Evolutionary conservation across 2,329 filamentous ascomycete genomes (phyloP), one percentile per base, ranked within the genome.

Genomic region (Phaeosphaeriaceae sp.): DNA sequence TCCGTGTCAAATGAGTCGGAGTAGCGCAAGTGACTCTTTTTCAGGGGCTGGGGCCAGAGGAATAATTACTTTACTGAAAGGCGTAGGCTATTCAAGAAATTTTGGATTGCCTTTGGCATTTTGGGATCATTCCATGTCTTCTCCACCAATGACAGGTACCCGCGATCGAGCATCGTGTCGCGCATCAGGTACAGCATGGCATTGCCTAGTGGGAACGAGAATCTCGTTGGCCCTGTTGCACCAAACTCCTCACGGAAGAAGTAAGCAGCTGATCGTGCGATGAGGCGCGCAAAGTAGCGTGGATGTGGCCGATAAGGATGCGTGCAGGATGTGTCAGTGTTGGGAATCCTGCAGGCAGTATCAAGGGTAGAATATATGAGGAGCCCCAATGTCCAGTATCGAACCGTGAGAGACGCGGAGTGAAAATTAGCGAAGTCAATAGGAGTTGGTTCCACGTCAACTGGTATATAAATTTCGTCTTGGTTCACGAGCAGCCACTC

Each of bases 351-450:
- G 7, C 53, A 54, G 7, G 55, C 60, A 9, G 54, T 58, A 40
- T 68, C 67, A 13, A 72, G 63, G 6, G 49, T 44, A 19, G 62
- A 58, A 54, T 72, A 74, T 0, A 73, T 49, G 2, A 69, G 41
- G 6, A 72, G 61, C 22, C 59, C 60, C 7, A 53, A 62, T 1
- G 67, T 54, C 70, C 71, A 75, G 58, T 74, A 74, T 9, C 62
- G 53, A 19, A 68, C 21, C 0, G 70, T 65, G 15, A 71, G 49
- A 11, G 62, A 65, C 1, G 67, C 71, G 4, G 57, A 51, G 13
- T 59, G 46, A 15, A 69, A 47, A 20, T 60, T 58, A 7, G 65
- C 54, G 20, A 73, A 70, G 1, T 45, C 56, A 3, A 71, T 58
- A 1, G 61, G 61, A 5, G 47, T 54, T 9, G 60, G 53, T 2